Conservation (phyloP, 2,329 filamentous ascomycete genomes). For the Chaetomium olivaceum region DNA sequence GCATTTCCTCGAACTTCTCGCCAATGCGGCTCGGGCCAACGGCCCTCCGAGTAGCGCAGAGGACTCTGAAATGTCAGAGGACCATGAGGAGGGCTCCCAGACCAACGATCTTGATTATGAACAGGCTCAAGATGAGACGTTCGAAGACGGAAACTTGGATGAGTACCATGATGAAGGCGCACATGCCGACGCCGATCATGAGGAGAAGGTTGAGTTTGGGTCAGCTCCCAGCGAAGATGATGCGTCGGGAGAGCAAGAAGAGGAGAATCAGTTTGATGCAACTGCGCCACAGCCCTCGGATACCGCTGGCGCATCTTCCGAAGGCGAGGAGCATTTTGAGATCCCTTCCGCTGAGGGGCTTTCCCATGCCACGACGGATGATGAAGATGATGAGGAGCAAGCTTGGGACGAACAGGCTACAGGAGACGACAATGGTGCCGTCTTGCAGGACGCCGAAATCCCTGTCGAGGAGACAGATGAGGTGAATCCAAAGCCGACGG, state of each 20-base stretch:
- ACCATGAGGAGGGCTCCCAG: constrained; percentile 12
- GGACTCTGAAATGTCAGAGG: constrained; percentile 21
- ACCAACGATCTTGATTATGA: constrained; percentile 14
- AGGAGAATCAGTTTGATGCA: neutral
- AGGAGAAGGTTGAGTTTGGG: constrained; percentile 4
- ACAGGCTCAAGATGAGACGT: constrained; percentile 13
- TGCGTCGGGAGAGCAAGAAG: neutral
- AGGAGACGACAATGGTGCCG: neutral
- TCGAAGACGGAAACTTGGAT: constrained; percentile 20
- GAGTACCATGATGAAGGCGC: constrained; percentile 13
- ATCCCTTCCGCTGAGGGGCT: constrained; percentile 3
- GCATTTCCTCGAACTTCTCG: constrained; percentile 31
- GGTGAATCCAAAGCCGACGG: neutral
- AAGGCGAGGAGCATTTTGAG: neutral
- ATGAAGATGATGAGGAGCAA: constrained; percentile 7
- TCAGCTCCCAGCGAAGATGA: neutral
- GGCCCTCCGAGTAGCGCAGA: constrained; percentile 19
- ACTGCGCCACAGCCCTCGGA: neutral
- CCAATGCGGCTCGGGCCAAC: constrained; percentile 23
- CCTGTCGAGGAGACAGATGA: neutral
- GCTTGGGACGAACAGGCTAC: constrained; percentile 16
- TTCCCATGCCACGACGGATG: constrained; percentile 7
- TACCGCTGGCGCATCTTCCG: neutral
- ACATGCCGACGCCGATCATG: neutral
- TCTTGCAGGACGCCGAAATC: neutral